These are phyloP conservation scores for Rubus parviflorus DNA, from an alignment of 306 rosid genomes.

Conservation along the genomic window DNA sequence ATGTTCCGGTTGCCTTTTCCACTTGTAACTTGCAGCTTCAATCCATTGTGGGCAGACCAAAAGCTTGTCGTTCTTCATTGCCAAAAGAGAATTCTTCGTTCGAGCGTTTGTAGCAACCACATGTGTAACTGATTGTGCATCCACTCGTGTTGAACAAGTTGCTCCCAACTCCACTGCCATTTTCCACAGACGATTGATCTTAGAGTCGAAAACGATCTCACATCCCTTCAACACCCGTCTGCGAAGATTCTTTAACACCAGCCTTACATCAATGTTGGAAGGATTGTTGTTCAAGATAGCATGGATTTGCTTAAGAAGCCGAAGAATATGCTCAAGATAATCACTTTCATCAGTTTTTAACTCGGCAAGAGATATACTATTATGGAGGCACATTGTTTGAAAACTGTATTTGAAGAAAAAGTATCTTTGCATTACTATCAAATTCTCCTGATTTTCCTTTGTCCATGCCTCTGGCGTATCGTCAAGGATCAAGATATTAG, in stretches of 20 bases:
- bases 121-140: constrained; percentile 57
- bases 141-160: constrained; percentile 51
- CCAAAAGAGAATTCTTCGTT: constrained; percentile 76
- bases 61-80: constrained; percentile 48
- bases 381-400: not conserved
- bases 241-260: constrained; percentile 39
- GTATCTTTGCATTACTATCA: not conserved
- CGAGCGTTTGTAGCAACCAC: constrained; percentile 69
- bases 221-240: constrained; percentile 57
- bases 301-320: constrained; percentile 68
- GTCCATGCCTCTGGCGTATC: not conserved
- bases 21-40: constrained; percentile 73
- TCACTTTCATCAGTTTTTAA: constrained; percentile 29
- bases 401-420: not conserved
- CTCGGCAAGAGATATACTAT: not conserved
- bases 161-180: constrained; percentile 87
- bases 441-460: not conserved
- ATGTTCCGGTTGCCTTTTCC: constrained; percentile 74
- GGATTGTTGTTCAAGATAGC: constrained; percentile 25
- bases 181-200: constrained; percentile 49
- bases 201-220: constrained; percentile 58
- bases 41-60: constrained; percentile 82
- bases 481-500: not conserved
- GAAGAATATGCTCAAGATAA: constrained; percentile 53
- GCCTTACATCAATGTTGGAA: constrained; percentile 66